Conservation (phyloP, 108 stramenopile species). For the Skeletonema menzelii region DNA sequence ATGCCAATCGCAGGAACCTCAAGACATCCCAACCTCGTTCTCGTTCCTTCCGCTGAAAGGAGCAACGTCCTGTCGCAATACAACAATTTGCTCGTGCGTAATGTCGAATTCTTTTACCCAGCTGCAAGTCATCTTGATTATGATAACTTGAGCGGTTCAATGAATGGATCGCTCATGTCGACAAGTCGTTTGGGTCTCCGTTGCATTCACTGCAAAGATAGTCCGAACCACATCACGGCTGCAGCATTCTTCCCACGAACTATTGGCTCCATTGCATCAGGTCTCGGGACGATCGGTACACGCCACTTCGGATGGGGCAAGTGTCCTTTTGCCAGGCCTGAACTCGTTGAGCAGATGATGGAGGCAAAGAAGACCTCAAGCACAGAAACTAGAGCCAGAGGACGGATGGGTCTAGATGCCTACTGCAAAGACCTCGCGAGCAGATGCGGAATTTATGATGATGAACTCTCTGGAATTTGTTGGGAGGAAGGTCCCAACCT, state of each 20-base stretch:
- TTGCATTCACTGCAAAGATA: constrained; percentile 44
- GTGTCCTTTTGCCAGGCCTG: constrained; percentile 34
- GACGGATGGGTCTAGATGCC: constrained; percentile 49
- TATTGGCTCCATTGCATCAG: constrained; percentile 45
- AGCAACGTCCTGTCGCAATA: constrained; percentile 37
- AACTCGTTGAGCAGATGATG: constrained; percentile 33
- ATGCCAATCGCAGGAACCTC: background rate
- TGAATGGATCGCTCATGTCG: constrained; percentile 15
- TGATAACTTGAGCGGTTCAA: constrained; percentile 13
- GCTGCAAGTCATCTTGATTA: constrained; percentile 21
- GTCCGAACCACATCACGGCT: constrained; percentile 36
- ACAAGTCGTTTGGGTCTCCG: constrained; percentile 43
- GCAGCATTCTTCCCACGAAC: constrained; percentile 50
- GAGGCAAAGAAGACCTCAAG: constrained; percentile 44
- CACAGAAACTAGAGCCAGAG: constrained; percentile 34
- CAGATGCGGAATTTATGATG: constrained; percentile 34
- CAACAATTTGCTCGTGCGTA: constrained; percentile 47
- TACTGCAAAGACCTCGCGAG: constrained; percentile 46
- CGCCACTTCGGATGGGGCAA: constrained; percentile 50
- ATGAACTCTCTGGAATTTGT: constrained; percentile 33
- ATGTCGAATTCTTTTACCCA: constrained; percentile 51
- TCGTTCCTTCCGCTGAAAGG: constrained; percentile 23
- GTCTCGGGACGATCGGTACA: constrained; percentile 48
- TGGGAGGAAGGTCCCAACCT: constrained; percentile 21
- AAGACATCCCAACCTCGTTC: constrained; percentile 20